A percentile compares a stretch with the other conserved stretches of the same genome.
Evolutionary conservation across 108 stramenopile species (phyloP).

Genomic region (Nitzschia palea): DNA sequence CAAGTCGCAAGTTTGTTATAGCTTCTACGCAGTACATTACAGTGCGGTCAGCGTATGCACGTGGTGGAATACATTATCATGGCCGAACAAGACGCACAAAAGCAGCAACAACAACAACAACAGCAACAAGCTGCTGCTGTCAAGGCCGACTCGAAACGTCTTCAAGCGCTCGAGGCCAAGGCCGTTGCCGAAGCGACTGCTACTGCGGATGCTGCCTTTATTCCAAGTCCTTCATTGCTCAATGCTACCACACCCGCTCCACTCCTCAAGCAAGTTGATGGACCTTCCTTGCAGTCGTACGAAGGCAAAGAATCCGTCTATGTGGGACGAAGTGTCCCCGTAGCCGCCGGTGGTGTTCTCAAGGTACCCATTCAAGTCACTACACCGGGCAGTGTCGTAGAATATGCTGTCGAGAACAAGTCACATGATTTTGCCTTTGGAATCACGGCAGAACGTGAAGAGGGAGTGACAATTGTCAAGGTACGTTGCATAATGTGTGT

Average conservation of each 20-base stretch:
- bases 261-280: slow-evolving; percentile 75
- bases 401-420: slow-evolving; percentile 65
- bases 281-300: slow-evolving; percentile 53
- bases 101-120: background rate
- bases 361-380: slow-evolving; percentile 83
- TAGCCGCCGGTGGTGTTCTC: slow-evolving; percentile 64
- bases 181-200: slow-evolving; percentile 84
- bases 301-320: slow-evolving; percentile 59
- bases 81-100: slow-evolving; percentile 11
- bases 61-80: slow-evolving; percentile 13
- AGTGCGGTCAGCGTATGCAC: slow-evolving; percentile 7
- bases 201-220: slow-evolving; percentile 65
- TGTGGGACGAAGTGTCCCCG: slow-evolving; percentile 72
- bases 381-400: slow-evolving; percentile 76
- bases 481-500: slow-evolving; percentile 37
- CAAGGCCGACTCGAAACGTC: slow-evolving; percentile 9
- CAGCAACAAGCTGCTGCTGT: background rate
- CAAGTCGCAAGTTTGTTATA: too few relatives aligned
- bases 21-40: too few relatives aligned
- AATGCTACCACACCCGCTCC: slow-evolving; percentile 51
- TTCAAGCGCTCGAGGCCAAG: slow-evolving; percentile 61
- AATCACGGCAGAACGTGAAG: slow-evolving; percentile 84
- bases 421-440: slow-evolving; percentile 76
- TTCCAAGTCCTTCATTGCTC: slow-evolving; percentile 61
- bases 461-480: slow-evolving; percentile 81